Evolutionary conservation across 202 grass and related monocot genomes (phyloP).

Genomic region (Brachypodium distachyon): DNA sequence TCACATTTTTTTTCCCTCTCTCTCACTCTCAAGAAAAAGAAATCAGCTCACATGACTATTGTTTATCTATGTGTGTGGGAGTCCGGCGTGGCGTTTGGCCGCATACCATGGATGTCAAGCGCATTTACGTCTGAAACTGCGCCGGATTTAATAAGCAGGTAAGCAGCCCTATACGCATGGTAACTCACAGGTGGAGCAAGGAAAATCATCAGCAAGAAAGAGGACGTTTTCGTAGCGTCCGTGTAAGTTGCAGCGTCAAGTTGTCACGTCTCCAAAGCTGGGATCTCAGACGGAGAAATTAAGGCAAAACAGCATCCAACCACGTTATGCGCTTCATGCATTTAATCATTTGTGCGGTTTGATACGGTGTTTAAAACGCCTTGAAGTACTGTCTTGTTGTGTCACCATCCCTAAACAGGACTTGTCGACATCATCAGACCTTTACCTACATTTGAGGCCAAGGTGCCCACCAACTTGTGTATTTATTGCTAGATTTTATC

Average conservation of each 20-base stretch:
- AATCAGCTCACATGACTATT: background rate
- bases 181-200: background rate
- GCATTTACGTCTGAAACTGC: background rate
- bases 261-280: background rate
- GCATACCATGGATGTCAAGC: background rate
- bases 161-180: no score
- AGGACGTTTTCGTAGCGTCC: background rate
- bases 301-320: background rate
- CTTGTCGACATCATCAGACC: background rate
- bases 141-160: background rate
- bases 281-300: background rate
- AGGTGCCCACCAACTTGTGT: slow-evolving; percentile 14
- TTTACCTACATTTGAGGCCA: slow-evolving; percentile 36
- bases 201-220: background rate
- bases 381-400: background rate
- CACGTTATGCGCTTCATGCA: slow-evolving; percentile 17
- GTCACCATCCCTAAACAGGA: slow-evolving; percentile 5
- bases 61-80: background rate
- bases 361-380: slow-evolving; percentile 11
- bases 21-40: no score
- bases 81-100: background rate
- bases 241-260: background rate
- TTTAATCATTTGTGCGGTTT: background rate
- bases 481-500: slow-evolving; percentile 19
- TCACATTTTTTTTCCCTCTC: no score